Evolutionary conservation across 768 basidiomycete genomes (phyloP), one percentile per base, ranked within the genome.

Genomic region (Jaapia argillacea): DNA sequence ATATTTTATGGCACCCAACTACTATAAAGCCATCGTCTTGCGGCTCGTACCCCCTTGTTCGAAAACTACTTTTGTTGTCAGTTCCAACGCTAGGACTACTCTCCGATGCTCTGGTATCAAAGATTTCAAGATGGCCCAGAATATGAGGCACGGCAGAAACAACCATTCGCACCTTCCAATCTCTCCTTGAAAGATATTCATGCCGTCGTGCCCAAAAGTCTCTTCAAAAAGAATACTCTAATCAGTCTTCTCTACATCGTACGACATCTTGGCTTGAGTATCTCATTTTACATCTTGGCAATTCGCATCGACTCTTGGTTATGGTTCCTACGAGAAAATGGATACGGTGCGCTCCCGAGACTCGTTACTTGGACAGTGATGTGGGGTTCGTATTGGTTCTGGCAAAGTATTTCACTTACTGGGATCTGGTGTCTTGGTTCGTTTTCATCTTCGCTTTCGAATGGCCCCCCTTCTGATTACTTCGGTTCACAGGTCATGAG

Each of bases 41-140:
- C n/a, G n/a, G n/a, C n/a, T n/a, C n/a, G n/a, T n/a, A n/a, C n/a
- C n/a, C n/a, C n/a, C n/a, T n/a, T n/a, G n/a, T n/a, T n/a, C n/a
- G n/a, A n/a, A n/a, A n/a, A n/a, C n/a, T n/a, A n/a, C n/a, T n/a
- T n/a, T n/a, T n/a, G n/a, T n/a, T n/a, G n/a, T n/a, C n/a, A n/a
- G n/a, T n/a, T n/a, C n/a, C n/a, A n/a, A n/a, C n/a, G n/a, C n/a
- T n/a, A n/a, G n/a, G n/a, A n/a, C n/a, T n/a, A n/a, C 28, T 42
- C 22, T 31, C 13, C 13, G 22, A 42, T 42, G 41, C 22, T 2
- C 10, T 42, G 22, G 26, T 31, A 13, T 26, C 36, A 40, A 39
- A 24, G 63, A 23, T 68, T 73, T 38, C 59, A 62, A 43, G 70
- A 74, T 47, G 66, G 71, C 23, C 70, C 70, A 18, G 74, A 74